Conservation (phyloP, 164 flowering plant species). For the Brasenia schreberi region DNA sequence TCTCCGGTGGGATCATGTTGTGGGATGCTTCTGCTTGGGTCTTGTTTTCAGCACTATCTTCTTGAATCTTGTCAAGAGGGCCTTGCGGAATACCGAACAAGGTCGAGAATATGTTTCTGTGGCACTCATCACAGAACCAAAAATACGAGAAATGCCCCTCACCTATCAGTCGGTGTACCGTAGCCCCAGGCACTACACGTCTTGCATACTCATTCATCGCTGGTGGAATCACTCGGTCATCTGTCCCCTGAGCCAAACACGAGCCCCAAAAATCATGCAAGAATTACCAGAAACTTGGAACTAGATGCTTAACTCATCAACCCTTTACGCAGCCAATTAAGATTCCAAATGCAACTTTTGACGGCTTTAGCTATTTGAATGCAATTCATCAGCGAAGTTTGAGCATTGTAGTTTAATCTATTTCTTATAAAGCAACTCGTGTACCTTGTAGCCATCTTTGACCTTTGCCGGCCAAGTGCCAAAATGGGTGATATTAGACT, state of each 20-base stretch:
- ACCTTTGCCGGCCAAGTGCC: too few relatives aligned
- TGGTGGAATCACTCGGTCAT: slow-evolving; percentile 61
- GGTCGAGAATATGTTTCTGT: slow-evolving; percentile 47
- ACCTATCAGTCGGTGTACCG: slow-evolving; percentile 51
- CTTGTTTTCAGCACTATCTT: slow-evolving; percentile 3
- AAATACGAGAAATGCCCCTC: slow-evolving; percentile 91
- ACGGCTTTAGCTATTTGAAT: too few relatives aligned
- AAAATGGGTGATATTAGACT: too few relatives aligned
- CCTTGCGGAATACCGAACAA: slow-evolving; percentile 72
- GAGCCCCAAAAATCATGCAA: too few relatives aligned
- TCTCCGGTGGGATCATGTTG: neutral
- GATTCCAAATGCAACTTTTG: too few relatives aligned
- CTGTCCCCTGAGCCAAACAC: slow-evolving; percentile 62
- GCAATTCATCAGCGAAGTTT: too few relatives aligned
- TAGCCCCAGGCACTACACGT: slow-evolving; percentile 58
- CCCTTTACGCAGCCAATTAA: too few relatives aligned
- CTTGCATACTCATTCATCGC: slow-evolving; percentile 48
- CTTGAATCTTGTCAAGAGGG: slow-evolving; percentile 18
- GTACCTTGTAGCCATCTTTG: too few relatives aligned
- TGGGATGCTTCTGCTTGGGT: slow-evolving; percentile 3
- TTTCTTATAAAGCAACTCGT: too few relatives aligned
- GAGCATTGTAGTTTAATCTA: too few relatives aligned
- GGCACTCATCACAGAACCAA: slow-evolving; percentile 81
- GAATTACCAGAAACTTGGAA: too few relatives aligned
- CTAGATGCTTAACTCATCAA: too few relatives aligned